A percentile compares a stretch with the other conserved stretches of the same genome.
These are phyloP conservation scores for Tricholoma matsutake DNA, from an alignment of 768 basidiomycete genomes.

Conservation along the genomic window DNA sequence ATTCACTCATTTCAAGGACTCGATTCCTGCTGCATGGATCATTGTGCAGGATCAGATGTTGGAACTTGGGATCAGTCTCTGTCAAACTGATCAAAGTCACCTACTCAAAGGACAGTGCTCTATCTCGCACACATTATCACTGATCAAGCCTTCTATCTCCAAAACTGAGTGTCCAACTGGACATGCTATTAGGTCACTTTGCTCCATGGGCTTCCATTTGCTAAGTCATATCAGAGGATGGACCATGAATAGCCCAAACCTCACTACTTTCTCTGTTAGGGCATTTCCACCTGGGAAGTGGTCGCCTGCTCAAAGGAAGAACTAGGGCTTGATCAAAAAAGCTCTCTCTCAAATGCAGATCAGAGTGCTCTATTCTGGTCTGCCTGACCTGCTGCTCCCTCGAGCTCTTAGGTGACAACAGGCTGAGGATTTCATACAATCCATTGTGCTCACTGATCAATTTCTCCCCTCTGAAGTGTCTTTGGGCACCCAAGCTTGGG, in stretches of 20 bases:
- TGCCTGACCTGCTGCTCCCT: background rate
- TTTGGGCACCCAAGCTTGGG: slow-evolving; percentile 9
- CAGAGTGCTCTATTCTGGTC: too few species aligned
- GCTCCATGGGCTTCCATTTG: background rate
- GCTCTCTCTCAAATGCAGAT: slow-evolving; percentile 1
- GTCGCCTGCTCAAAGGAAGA: background rate
- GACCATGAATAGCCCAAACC: background rate
- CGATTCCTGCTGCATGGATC: too few species aligned
- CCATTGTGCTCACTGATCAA: background rate
- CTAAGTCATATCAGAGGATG: background rate
- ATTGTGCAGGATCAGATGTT: too few species aligned
- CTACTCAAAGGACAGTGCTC: too few species aligned
- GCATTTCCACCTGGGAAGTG: too few species aligned
- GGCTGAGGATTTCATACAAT: slow-evolving; percentile 5
- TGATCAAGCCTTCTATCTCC: slow-evolving; percentile 3
- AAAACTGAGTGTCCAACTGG: background rate
- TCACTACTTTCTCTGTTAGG: background rate
- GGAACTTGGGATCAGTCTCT: too few species aligned
- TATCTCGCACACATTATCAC: background rate
- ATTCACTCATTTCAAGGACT: too few species aligned
- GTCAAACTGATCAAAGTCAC: too few species aligned
- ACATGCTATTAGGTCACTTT: background rate
- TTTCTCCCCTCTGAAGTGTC: background rate
- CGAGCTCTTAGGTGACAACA: background rate
- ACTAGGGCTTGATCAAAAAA: background rate